A percentile compares a stretch with the other conserved stretches of the same genome.
Evolutionary conservation across 371 early-diverging fungal genomes (phyloP).

Genomic region (Batkoa obscura): DNA sequence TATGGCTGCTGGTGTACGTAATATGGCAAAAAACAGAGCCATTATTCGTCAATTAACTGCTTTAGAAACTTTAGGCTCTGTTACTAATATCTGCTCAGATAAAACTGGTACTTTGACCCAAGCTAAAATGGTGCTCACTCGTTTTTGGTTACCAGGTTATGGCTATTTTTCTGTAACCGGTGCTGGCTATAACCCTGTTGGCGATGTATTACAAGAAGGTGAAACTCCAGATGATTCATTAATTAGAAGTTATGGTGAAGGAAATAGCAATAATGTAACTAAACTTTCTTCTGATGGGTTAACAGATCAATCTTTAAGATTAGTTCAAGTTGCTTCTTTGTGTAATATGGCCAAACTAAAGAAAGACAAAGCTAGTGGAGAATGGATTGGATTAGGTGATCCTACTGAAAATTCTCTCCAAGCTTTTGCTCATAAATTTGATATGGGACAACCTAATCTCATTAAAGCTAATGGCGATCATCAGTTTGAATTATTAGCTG

Average conservation of each 20-base stretch:
- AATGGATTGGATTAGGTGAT: slow-evolving; percentile 60
- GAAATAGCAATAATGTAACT: too few species aligned
- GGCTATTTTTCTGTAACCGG: slow-evolving; percentile 38
- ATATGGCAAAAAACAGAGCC: slow-evolving; percentile 72
- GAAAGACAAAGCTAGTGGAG: slow-evolving; percentile 28
- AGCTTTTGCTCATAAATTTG: slow-evolving; percentile 44
- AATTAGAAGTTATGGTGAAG: slow-evolving; percentile 13
- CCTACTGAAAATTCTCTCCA: slow-evolving; percentile 67
- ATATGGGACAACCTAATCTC: slow-evolving; percentile 33
- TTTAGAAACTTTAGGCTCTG: slow-evolving; percentile 76
- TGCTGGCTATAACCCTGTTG: slow-evolving; percentile 40
- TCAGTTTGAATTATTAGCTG: slow-evolving; percentile 30
- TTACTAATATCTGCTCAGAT: slow-evolving; percentile 85
- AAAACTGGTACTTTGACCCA: slow-evolving; percentile 45
- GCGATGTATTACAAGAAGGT: slow-evolving; percentile 21
- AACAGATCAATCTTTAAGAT: not conserved
- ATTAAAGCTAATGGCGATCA: slow-evolving; percentile 10
- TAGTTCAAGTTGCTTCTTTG: slow-evolving; percentile 26
- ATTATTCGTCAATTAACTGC: slow-evolving; percentile 75
- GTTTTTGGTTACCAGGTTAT: slow-evolving; percentile 42
- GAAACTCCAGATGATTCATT: slow-evolving; percentile 2
- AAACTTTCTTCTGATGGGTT: slow-evolving; percentile 32
- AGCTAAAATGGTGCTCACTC: slow-evolving; percentile 52
- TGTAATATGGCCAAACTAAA: slow-evolving; percentile 55
- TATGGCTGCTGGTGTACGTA: slow-evolving; percentile 76